Evolutionary conservation across 805 yeast species (phyloP).

Genomic region (Debaryomyces maramus): DNA sequence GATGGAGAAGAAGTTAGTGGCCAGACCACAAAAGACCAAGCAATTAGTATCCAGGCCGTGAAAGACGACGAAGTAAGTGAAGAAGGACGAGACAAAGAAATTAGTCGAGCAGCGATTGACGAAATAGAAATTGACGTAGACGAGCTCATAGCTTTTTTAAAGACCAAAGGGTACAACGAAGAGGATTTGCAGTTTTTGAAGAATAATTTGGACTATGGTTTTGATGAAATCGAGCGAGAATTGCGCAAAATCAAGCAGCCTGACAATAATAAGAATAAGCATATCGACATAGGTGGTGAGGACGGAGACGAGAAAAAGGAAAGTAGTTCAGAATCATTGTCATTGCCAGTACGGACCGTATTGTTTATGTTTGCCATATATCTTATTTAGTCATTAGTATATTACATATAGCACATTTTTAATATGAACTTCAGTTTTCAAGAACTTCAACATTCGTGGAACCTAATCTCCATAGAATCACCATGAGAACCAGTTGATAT

Average conservation of each 20-base stretch:
- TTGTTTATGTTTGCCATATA: too few species aligned
- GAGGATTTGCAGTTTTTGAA: conserved; percentile 29
- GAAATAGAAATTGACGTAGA: conserved; percentile 24
- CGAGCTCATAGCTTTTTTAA: conserved; percentile 32
- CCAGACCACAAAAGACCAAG: too few species aligned
- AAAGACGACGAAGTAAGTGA: conserved; percentile 11
- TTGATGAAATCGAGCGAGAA: conserved; percentile 39
- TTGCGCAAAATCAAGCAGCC: conserved; percentile 29
- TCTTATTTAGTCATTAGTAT: too few species aligned
- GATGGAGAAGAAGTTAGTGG: neutral
- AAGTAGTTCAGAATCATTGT: too few species aligned
- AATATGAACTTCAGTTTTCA: too few species aligned
- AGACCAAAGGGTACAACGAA: conserved; percentile 27
- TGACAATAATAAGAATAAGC: conserved; percentile 8
- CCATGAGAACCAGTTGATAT: conserved; percentile 64
- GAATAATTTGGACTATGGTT: conserved; percentile 33
- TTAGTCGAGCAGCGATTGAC: conserved; percentile 16
- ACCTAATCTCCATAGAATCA: conserved; percentile 71
- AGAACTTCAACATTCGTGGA: conserved; percentile 54
- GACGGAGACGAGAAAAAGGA: conserved; percentile 1
- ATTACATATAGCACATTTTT: too few species aligned
- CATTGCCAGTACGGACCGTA: too few species aligned
- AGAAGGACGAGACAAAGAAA: conserved; percentile 16
- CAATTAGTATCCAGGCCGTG: conserved; percentile 16
- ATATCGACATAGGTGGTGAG: conserved; percentile 34